phyloP scores from a whole-genome alignment of 2,329 filamentous ascomycete genomes.

The Parascedosporium putredinis region DNA sequence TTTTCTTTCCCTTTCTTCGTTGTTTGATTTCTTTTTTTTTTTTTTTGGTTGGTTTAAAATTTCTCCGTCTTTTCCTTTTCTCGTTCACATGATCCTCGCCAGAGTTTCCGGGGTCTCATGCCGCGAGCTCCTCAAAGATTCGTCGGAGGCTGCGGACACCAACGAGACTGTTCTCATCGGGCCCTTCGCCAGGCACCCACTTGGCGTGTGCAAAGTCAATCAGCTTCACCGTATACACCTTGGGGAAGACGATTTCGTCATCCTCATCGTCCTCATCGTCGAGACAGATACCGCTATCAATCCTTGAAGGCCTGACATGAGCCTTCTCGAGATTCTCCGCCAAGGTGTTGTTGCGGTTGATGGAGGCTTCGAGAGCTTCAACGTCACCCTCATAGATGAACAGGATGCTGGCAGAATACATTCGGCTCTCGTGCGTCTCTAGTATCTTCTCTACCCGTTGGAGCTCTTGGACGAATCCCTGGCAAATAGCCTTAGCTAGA shows the following conservation, averaged over 20 bases:
- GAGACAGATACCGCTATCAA: slow-evolving; percentile 46
- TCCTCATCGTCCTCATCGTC: slow-evolving; percentile 35
- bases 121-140: slow-evolving; percentile 59
- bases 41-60: neutral
- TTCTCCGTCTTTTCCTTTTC: too few relatives aligned
- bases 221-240: slow-evolving; percentile 68
- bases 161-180: slow-evolving; percentile 71
- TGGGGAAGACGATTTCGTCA: slow-evolving; percentile 29
- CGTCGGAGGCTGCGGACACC: slow-evolving; percentile 63
- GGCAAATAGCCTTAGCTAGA: slow-evolving; percentile 43
- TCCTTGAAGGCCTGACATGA: slow-evolving; percentile 23
- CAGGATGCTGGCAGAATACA: slow-evolving; percentile 53
- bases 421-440: slow-evolving; percentile 46
- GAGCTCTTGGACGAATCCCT: slow-evolving; percentile 43
- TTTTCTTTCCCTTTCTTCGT: too few relatives aligned
- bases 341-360: slow-evolving; percentile 42
- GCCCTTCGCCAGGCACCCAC: slow-evolving; percentile 71
- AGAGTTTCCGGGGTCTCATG: too few relatives aligned
- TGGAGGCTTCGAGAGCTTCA: slow-evolving; percentile 37
- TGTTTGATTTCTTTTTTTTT: neutral
- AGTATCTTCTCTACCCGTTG: slow-evolving; percentile 41
- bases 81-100: too few relatives aligned
- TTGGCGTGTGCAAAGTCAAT: slow-evolving; percentile 95
- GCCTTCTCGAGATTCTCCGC: slow-evolving; percentile 45
- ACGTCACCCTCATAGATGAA: slow-evolving; percentile 58